phyloP scores from a whole-genome alignment of 352 stramenopile species.

The Hyaloperonospora brassicae region DNA sequence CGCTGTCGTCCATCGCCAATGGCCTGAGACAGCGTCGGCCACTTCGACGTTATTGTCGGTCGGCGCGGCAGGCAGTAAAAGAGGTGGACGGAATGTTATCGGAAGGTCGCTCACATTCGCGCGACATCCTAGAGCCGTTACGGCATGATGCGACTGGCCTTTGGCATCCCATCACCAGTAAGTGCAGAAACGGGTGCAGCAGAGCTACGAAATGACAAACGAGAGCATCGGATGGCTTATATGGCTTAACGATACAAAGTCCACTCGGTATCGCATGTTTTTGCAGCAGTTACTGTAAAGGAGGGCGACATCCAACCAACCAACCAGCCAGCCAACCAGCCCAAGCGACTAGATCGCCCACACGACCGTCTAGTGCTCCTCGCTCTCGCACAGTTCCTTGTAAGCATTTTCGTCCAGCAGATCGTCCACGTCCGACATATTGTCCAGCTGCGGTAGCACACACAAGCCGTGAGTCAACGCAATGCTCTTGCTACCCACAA shows the following conservation, averaged over 20 bases:
- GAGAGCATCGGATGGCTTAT: no score
- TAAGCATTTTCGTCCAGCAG: constrained; percentile 79
- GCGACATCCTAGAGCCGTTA: not conserved
- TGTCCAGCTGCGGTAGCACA: constrained; percentile 38
- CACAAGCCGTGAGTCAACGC: not conserved
- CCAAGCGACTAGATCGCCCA: no score
- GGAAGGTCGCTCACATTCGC: no score
- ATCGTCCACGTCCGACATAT: constrained; percentile 63
- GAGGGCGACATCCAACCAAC: no score
- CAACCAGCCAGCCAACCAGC: no score
- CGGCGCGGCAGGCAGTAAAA: not conserved
- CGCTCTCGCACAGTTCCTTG: constrained; percentile 80
- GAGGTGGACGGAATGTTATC: no score
- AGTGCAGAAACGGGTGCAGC: not conserved
- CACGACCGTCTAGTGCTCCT: constrained; percentile 52
- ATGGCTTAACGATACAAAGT: no score
- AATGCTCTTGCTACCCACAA: not conserved
- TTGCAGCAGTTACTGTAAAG: no score
- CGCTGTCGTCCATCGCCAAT: constrained; percentile 23
- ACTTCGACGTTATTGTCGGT: not conserved
- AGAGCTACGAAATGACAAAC: constrained; percentile 11
- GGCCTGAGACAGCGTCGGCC: not conserved
- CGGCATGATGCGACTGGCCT: no score
- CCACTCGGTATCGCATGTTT: no score
- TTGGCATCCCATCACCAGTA: constrained; percentile 17